Evolutionary conservation across 2,329 filamentous ascomycete genomes (phyloP).

Genomic region (Xylariaceae sp.): DNA sequence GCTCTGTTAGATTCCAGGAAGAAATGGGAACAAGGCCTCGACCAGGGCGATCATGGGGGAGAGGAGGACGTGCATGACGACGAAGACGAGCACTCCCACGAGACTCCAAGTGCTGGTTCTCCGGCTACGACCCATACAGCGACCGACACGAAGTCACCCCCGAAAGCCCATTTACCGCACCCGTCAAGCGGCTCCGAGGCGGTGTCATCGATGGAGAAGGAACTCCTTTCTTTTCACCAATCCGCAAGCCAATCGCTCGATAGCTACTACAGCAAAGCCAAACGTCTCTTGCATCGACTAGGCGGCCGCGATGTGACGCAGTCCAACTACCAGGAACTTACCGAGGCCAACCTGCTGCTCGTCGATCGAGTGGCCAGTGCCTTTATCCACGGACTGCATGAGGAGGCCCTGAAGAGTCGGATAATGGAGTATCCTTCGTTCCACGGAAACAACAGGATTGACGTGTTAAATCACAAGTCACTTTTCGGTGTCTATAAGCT

Average conservation of each 20-base stretch:
- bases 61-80: conserved; percentile 31
- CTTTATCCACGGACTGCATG: conserved; percentile 50
- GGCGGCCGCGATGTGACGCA: conserved; percentile 46
- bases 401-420: conserved; percentile 40
- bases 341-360: conserved; percentile 39
- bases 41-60: conserved; percentile 35
- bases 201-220: conserved; percentile 13
- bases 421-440: conserved; percentile 46
- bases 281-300: conserved; percentile 43
- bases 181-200: neutral
- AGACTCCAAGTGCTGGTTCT: neutral
- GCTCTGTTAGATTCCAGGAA: conserved; percentile 59
- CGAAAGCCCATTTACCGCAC: too few relatives aligned
- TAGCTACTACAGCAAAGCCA: conserved; percentile 44
- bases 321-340: conserved; percentile 41
- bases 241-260: conserved; percentile 35
- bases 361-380: conserved; percentile 48
- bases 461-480: conserved; percentile 37
- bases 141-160: too few relatives aligned
- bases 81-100: conserved; percentile 15
- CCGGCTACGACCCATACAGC: too few relatives aligned
- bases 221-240: conserved; percentile 34
- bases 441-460: conserved; percentile 27
- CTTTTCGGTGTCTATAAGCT: conserved; percentile 50
- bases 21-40: conserved; percentile 63